Conservation (phyloP, 1,139 yeast species). For the Scheffersomyces segobiensis region DNA sequence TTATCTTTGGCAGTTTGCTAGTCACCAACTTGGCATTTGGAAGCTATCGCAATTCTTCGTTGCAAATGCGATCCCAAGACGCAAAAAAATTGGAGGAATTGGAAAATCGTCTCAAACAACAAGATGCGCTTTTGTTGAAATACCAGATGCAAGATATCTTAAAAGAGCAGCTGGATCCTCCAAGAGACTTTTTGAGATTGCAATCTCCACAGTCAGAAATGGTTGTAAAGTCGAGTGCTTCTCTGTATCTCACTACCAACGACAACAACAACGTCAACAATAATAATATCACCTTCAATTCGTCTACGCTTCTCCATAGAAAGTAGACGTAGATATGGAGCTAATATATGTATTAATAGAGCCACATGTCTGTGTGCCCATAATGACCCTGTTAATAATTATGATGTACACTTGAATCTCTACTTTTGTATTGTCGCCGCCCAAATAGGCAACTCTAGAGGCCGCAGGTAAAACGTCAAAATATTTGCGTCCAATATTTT, state of each 20-base stretch:
- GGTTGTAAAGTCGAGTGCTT: background rate
- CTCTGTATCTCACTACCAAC: background rate
- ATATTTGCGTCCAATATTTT: background rate
- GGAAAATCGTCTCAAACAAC: constrained; percentile 5
- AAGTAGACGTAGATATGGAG: background rate
- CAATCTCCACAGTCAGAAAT: background rate
- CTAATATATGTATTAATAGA: background rate
- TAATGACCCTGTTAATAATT: background rate
- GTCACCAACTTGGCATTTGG: constrained; percentile 45
- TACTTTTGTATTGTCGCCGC: background rate
- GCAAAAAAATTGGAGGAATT: constrained; percentile 3
- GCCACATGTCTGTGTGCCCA: background rate
- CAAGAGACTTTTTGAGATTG: background rate
- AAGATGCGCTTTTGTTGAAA: constrained; percentile 7
- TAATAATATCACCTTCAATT: background rate
- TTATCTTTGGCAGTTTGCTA: constrained; percentile 45
- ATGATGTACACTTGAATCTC: background rate
- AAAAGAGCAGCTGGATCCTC: background rate
- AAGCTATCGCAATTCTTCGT: constrained; percentile 20
- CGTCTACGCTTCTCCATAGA: background rate
- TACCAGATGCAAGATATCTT: background rate
- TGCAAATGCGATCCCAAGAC: background rate
- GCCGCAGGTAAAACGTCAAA: background rate
- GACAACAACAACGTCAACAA: background rate
- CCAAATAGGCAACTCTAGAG: background rate